Base-by-base conservation (phyloP, 352 stramenopile species). In the Phytophthora kernoviae region DNA sequence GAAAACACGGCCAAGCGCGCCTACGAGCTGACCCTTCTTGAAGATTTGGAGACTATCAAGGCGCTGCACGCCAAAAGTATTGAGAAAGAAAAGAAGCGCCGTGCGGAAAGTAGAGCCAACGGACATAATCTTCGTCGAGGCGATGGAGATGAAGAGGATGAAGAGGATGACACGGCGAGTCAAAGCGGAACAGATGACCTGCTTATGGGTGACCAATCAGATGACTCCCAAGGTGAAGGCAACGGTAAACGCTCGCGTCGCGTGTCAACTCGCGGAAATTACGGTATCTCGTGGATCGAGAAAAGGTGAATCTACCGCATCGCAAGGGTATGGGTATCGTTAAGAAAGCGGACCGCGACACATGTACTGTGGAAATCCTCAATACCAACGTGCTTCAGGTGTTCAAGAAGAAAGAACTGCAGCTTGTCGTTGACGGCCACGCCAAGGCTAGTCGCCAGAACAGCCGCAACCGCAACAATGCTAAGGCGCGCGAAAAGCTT, bases 401-500 rank as follows among this genome's bases (percentile, higher is more conserved):
- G 21, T 96, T 93, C 59, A 93, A 93, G 62, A 94, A 94, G 68
- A 91, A 91, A 52, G 84, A 96, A n/a, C 67, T 96, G 8, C 71
- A 91, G 51, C 70, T 96, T 32, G 67, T 90, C 14, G 78, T 81
- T 60, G 86, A 91, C 11, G 70, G 81, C 11, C 42, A 77, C 10
- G 48, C 65, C 18, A 87, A 90, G 52, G 80, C 62, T 30, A 80
- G 69, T 54, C 74, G 85, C 2, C 65, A 79, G 34, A 80, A 75
- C 37, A 80, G 68, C 33, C 74, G 80, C 22, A 89, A 79, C 41
- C 81, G 83, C 22, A 90, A 91, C 56, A 84, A 86, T 49, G 70
- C 73, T 8, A 92, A 93, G 46, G 76, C 75, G 8, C 88, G 89
- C 34, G 82, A 94, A 40, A 84, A 83, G 21, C 68, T 96, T 27